A percentile compares a stretch with the other conserved stretches of the same genome.
Evolutionary conservation across 208 protist genomes (phyloP).

Genomic region (Acanthamoeba lenticulata): DNA sequence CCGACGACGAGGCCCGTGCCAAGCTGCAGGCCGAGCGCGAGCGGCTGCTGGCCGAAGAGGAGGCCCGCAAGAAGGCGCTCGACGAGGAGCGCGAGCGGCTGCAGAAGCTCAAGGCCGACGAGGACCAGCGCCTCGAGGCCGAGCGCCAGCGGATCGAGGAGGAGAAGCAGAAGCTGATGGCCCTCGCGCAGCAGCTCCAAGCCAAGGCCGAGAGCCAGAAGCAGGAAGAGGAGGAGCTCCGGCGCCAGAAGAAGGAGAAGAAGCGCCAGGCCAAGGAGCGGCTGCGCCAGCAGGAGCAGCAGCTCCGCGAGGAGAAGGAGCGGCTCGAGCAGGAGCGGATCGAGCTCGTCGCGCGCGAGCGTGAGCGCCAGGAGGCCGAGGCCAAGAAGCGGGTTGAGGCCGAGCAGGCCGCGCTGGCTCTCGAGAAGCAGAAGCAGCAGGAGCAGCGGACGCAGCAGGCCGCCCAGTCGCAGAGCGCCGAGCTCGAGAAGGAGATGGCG

Average conservation of each 20-base stretch:
- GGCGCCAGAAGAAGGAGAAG: conserved; percentile 19
- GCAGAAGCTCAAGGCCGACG: background rate
- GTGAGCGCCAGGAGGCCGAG: background rate
- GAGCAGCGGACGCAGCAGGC: background rate
- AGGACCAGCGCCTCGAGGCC: background rate
- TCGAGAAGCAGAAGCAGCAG: background rate
- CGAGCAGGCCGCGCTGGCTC: background rate
- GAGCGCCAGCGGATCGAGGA: background rate
- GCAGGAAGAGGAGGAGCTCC: background rate
- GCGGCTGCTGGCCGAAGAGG: conserved; percentile 2
- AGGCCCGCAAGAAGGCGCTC: background rate
- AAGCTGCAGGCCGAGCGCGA: background rate
- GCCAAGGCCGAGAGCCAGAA: background rate
- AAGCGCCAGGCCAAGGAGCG: conserved; percentile 3
- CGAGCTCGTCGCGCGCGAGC: background rate
- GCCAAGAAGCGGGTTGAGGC: background rate
- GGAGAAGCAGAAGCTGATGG: conserved; percentile 43
- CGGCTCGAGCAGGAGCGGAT: background rate
- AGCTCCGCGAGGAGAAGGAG: conserved; percentile 9
- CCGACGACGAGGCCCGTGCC: background rate
- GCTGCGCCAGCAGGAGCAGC: background rate
- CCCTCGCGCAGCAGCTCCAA: background rate
- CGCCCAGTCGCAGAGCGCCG: background rate
- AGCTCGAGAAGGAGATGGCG: background rate
- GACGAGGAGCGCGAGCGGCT: background rate